Evolutionary conservation across 2,329 filamentous ascomycete species (phyloP).

Genomic region (Colletotrichum navitas): DNA sequence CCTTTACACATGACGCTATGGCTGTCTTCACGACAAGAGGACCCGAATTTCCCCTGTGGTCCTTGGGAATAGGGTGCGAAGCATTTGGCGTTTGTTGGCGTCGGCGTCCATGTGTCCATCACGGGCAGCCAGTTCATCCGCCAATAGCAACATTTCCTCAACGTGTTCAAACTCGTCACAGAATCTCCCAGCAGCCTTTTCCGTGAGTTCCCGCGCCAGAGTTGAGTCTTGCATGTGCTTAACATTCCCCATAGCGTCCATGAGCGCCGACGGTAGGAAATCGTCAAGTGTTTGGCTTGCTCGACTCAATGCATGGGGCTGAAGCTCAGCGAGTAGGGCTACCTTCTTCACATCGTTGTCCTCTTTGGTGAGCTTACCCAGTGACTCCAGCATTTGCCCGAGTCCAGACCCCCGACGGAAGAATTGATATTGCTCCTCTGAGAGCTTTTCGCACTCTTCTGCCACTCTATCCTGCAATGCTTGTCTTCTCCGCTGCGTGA

Average conservation of each 20-base stretch:
- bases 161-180: constrained; percentile 83
- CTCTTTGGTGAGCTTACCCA: constrained; percentile 56
- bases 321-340: constrained; percentile 59
- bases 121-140: constrained; percentile 53
- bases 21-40: constrained; percentile 61
- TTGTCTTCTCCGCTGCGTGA: constrained; percentile 68
- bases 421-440: constrained; percentile 77
- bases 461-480: constrained; percentile 70
- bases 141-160: constrained; percentile 62
- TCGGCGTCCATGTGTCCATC: constrained; percentile 43
- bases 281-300: constrained; percentile 86
- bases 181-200: constrained; percentile 86
- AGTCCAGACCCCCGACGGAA: constrained; percentile 83
- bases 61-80: constrained; percentile 66
- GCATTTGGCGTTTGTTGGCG: constrained; percentile 48
- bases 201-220: constrained; percentile 81
- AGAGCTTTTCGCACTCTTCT: constrained; percentile 67
- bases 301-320: constrained; percentile 69
- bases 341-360: constrained; percentile 61
- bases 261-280: constrained; percentile 91
- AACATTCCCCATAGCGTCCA: constrained; percentile 89
- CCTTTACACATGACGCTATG: not conserved
- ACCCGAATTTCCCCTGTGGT: constrained; percentile 72
- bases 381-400: constrained; percentile 69
- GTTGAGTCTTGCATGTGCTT: constrained; percentile 78